Evolutionary conservation across 768 basidiomycete genomes (phyloP), one percentile per base, ranked within the genome.

Genomic region (Inosperma sp.): DNA sequence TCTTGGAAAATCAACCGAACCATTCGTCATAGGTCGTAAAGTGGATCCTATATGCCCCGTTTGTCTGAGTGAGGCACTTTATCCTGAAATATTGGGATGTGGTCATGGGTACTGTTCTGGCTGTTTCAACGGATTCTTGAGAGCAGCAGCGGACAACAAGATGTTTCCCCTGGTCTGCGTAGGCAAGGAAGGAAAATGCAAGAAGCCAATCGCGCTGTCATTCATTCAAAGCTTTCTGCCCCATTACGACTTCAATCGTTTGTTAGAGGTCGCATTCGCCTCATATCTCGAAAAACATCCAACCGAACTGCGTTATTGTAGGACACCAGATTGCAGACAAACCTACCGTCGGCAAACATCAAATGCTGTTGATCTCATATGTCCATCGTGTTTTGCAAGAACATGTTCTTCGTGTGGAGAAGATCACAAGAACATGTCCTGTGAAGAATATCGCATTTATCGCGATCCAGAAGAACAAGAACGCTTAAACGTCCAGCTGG

Each of bases 301-400:
- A 0, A 67, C 71, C 27, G 78, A 81, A 41, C 81, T 81, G 60
- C 74, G 75, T 47, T 81, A 83, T 54, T 89, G 87, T 67, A 81
- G 78, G 3, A 86, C 84, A 0, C 81, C 87, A 0, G 85, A 86
- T 60, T 89, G 87, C 61, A 70, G 67, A 3, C 82, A 85, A 56
- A 76, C 86, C 2, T 89, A 89, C 64, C 68, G 73, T 47, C 60
- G 58, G 41, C 61, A 63, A 25, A 37, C 56, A 13, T 48, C 30
- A 12, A 29, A 48, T 33, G 52, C 61, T 25, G 50, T 59, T 37
- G 58, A 78, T 56, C 59, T 65, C 7, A 70, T 78, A 17, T 82
- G 81, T 49, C 63, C 76, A 0, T 58, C 70, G 3, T 82, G 80
- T 58, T 54, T 44, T 27, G 42, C 42, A 4, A 35, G 21, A 9